Percentiles rank a stretch among this genome's conserved stretches.
These are phyloP conservation scores for Aspergillus fischeri DNA, from an alignment of 2,329 filamentous ascomycete genomes.

Conservation along the genomic window DNA sequence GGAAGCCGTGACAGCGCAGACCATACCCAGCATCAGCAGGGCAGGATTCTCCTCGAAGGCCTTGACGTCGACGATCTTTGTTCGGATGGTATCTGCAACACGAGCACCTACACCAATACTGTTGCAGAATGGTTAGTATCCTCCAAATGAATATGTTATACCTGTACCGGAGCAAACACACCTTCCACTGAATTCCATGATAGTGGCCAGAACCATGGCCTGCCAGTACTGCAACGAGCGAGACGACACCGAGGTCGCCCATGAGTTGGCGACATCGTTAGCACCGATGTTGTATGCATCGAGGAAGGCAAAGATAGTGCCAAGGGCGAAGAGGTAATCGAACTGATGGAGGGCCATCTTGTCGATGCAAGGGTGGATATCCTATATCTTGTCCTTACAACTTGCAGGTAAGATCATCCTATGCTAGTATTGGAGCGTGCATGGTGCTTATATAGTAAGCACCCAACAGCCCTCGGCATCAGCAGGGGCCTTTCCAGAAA, in stretches of 20 bases:
- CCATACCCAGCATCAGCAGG: slow-evolving; percentile 17
- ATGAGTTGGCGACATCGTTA: slow-evolving; percentile 20
- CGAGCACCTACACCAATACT: slow-evolving; percentile 16
- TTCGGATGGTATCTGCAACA: slow-evolving; percentile 16
- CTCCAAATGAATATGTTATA: no score
- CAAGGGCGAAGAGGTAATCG: slow-evolving; percentile 16
- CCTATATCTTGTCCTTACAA: not conserved
- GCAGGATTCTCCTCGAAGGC: slow-evolving; percentile 6
- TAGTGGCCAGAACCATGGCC: slow-evolving; percentile 13
- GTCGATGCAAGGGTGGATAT: not conserved
- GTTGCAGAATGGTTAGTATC: not conserved
- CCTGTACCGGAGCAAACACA: not conserved
- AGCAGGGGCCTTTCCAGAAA: not conserved
- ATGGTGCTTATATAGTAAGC: slow-evolving; percentile 6
- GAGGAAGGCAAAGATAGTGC: slow-evolving; percentile 19
- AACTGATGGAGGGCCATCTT: slow-evolving; percentile 15
- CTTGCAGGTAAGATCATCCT: not conserved
- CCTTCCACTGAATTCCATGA: slow-evolving; percentile 17
- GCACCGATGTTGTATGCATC: slow-evolving; percentile 19
- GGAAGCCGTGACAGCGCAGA: slow-evolving; percentile 12
- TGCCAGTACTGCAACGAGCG: slow-evolving; percentile 17
- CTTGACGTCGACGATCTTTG: slow-evolving; percentile 13
- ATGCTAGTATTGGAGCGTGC: not conserved
- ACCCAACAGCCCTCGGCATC: not conserved
- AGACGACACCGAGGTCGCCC: slow-evolving; percentile 17